phyloP scores from a whole-genome alignment of 371 early-diverging fungal species.

The Mucor circinelloides region DNA sequence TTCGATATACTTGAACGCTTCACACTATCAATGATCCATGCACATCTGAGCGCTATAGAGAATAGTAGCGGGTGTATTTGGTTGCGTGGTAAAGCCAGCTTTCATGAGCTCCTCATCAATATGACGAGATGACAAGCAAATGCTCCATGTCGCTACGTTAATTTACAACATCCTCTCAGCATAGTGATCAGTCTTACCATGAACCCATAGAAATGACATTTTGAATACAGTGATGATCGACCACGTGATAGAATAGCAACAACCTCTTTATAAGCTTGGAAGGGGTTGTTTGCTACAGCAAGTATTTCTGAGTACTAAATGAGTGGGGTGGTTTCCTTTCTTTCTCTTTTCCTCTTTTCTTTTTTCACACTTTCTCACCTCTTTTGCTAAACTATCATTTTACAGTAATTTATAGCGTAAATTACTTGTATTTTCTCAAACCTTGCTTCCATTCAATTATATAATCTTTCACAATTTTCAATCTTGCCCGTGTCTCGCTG shows the following conservation, averaged over 20 bases:
- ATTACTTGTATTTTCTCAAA: background rate
- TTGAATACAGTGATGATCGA: background rate
- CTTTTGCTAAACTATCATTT: background rate
- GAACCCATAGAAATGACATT: background rate
- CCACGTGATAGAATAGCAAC: background rate
- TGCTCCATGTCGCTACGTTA: background rate
- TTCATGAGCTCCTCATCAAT: background rate
- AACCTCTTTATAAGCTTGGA: background rate
- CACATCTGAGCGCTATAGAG: too few relatives aligned
- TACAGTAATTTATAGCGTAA: background rate
- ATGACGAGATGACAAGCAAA: background rate
- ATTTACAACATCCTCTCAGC: background rate
- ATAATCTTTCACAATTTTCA: slow-evolving; percentile 18
- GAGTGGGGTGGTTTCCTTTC: background rate
- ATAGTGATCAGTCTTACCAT: background rate
- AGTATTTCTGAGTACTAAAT: background rate
- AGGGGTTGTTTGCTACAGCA: background rate
- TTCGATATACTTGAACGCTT: background rate
- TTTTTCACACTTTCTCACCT: background rate
- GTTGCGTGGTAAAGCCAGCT: background rate
- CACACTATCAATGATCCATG: background rate
- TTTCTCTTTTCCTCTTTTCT: background rate
- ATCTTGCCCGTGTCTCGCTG: slow-evolving; percentile 26
- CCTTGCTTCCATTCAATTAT: background rate
- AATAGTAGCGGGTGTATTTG: background rate